Evolutionary conservation across 2,329 filamentous ascomycete species (phyloP).

Genomic region (Clonostachys rhizophaga): DNA sequence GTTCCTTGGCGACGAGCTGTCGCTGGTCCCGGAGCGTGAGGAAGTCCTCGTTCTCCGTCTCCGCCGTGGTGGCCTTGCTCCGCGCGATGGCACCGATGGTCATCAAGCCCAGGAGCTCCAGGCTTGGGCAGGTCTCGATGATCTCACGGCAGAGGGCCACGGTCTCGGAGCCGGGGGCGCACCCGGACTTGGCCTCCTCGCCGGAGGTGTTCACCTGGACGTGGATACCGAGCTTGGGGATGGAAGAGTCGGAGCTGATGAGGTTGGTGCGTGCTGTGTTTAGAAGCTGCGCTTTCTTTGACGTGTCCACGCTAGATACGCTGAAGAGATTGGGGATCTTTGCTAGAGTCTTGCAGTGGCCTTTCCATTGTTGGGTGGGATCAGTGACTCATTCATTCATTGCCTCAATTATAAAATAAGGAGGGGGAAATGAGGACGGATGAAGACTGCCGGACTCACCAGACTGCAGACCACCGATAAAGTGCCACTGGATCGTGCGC

Average conservation of each 20-base stretch:
- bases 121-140: conserved; percentile 62
- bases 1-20: conserved; percentile 59
- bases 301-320: conserved; percentile 83
- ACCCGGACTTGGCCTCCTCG: conserved; percentile 80
- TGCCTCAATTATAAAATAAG: not conserved
- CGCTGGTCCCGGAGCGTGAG: conserved; percentile 61
- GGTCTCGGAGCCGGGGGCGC: conserved; percentile 60
- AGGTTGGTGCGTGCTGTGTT: conserved; percentile 69
- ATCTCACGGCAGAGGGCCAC: conserved; percentile 67
- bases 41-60: conserved; percentile 92
- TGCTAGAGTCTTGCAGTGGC: conserved; percentile 85
- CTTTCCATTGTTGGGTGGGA: conserved; percentile 30
- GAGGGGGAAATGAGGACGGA: not conserved
- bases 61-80: conserved; percentile 66
- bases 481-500: conserved; percentile 80
- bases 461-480: conserved; percentile 90
- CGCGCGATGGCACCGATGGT: conserved; percentile 94
- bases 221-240: conserved; percentile 62
- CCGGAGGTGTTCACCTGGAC: conserved; percentile 95
- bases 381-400: not conserved
- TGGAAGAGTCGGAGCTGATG: conserved; percentile 27
- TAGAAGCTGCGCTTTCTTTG: conserved; percentile 82
- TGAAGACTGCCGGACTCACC: conserved; percentile 25
- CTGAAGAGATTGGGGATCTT: conserved; percentile 86
- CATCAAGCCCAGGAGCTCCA: conserved; percentile 83